These are phyloP conservation scores for Dryas alaskensis DNA, from an alignment of 306 rosid genomes.

Conservation along the genomic window DNA sequence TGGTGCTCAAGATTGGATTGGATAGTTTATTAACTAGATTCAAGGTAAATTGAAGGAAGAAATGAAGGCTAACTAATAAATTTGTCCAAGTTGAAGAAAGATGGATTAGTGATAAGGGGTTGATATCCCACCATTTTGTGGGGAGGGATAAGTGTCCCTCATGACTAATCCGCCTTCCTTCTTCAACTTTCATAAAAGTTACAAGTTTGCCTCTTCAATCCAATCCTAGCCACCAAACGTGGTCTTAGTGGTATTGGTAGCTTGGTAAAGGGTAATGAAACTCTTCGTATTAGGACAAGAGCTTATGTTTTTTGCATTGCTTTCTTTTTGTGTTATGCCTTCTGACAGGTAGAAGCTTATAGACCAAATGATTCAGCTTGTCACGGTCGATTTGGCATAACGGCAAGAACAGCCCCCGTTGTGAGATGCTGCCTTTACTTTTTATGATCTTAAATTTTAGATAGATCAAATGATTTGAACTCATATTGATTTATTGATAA, in stretches of 20 bases:
- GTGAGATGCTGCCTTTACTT: conserved; percentile 44
- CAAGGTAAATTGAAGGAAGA: no score
- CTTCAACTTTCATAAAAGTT: no score
- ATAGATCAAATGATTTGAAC: background rate
- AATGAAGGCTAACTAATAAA: no score
- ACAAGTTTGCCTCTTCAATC: no score
- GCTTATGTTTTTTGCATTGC: background rate
- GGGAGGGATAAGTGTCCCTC: no score
- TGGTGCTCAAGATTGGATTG: no score
- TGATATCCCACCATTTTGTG: no score
- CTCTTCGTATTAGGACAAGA: background rate
- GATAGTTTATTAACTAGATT: no score
- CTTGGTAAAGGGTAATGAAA: background rate
- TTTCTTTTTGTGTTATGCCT: background rate
- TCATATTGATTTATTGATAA: background rate
- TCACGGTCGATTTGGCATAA: conserved; percentile 87
- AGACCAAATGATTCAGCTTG: conserved; percentile 82
- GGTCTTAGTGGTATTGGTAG: background rate
- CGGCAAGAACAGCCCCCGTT: conserved; percentile 85
- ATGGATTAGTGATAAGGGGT: no score
- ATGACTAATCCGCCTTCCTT: no score
- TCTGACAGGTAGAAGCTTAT: conserved; percentile 80
- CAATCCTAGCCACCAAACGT: no score
- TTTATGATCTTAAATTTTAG: background rate
- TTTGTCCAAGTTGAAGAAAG: no score